phyloP scores from a whole-genome alignment of 2,329 filamentous ascomycete species.

The Zelopaecilomyces penicillatus region DNA sequence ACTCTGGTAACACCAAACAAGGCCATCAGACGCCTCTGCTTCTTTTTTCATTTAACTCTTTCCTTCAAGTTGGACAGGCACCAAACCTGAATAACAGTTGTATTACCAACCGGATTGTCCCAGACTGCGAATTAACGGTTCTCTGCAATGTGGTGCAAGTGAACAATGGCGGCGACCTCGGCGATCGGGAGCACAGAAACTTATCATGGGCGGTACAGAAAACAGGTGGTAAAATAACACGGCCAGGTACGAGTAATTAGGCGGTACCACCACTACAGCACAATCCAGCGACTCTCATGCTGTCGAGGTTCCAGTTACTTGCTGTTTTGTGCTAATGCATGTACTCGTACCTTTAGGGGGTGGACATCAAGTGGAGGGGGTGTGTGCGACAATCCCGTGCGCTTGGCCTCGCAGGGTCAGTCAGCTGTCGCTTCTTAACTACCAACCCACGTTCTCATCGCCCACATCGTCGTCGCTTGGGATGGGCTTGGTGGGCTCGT shows the following conservation, averaged over 20 bases:
- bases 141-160: no score
- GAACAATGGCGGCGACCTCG: no score
- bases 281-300: no score
- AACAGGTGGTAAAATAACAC: no score
- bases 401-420: conserved; percentile 4
- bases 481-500: neutral
- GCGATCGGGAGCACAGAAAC: no score
- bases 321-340: no score
- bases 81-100: no score
- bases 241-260: neutral
- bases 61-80: neutral
- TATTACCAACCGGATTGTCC: no score
- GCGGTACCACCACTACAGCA: no score
- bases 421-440: conserved; percentile 6
- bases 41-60: neutral
- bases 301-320: no score
- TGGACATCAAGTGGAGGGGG: neutral
- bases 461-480: neutral
- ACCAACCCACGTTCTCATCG: neutral
- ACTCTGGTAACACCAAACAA: conserved; percentile 6
- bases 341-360: neutral
- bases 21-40: neutral
- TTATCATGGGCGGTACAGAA: no score
- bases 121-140: no score
- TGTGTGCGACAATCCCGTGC: conserved; percentile 7